Evolutionary conservation across 495 filamentous ascomycete genomes (phyloP).

Genomic region (Aspergillus taichungensis): DNA sequence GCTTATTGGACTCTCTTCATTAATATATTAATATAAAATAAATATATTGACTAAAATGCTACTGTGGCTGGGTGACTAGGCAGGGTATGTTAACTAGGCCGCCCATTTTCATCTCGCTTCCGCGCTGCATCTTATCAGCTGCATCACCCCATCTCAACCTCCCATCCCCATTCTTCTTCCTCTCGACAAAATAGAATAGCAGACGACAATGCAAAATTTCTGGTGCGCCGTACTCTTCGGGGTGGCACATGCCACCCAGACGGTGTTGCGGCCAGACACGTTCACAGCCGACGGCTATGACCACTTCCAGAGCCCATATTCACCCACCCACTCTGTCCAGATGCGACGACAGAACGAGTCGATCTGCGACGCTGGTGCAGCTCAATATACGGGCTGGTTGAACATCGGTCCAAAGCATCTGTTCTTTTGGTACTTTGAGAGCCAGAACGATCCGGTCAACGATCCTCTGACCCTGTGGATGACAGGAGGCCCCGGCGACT

Average conservation of each 20-base stretch:
- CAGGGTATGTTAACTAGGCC: too few relatives aligned
- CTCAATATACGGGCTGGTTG: conserved; percentile 34
- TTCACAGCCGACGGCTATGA: conserved; percentile 5
- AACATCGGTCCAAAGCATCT: conserved; percentile 34
- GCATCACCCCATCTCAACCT: too few relatives aligned
- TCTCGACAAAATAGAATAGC: too few relatives aligned
- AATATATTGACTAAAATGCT: too few relatives aligned
- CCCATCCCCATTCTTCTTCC: too few relatives aligned
- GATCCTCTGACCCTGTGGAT: conserved; percentile 52
- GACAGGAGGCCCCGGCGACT: conserved; percentile 41
- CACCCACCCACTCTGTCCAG: conserved; percentile 26
- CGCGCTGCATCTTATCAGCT: too few relatives aligned
- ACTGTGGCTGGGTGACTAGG: too few relatives aligned
- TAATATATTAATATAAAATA: too few relatives aligned
- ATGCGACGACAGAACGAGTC: conserved; percentile 31
- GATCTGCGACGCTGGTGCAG: conserved; percentile 27
- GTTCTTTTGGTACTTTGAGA: conserved; percentile 56
- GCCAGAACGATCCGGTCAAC: conserved; percentile 40
- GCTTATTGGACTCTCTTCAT: too few relatives aligned
- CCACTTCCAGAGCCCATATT: conserved; percentile 13
- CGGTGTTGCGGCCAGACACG: conserved; percentile 1
- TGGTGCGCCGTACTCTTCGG: conserved; percentile 1
- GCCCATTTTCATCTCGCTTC: too few relatives aligned
- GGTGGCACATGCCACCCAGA: conserved; percentile 5
- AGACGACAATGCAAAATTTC: neutral